phyloP scores from a whole-genome alignment of 2,329 filamentous ascomycete genomes.

The Fusarium annulatum region DNA sequence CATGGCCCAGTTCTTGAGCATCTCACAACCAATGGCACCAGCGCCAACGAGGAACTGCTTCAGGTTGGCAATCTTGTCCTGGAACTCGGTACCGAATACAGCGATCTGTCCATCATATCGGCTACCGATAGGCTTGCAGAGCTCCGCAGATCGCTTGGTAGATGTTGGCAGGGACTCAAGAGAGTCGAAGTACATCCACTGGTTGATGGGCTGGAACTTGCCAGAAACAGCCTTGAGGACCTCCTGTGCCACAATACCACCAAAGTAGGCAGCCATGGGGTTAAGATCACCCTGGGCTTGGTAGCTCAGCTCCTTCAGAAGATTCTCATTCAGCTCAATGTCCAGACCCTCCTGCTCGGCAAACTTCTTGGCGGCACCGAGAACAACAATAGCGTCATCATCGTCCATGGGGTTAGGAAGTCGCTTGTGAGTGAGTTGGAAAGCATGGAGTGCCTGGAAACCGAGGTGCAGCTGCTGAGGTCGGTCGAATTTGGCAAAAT shows the following conservation, averaged over 20 bases:
- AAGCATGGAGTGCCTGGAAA: conserved; percentile 91
- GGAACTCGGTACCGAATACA: conserved; percentile 92
- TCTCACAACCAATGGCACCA: conserved; percentile 97
- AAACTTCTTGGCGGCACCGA: conserved; percentile 80
- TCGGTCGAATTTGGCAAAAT: conserved; percentile 98
- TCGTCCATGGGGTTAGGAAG: conserved; percentile 87
- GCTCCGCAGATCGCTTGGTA: conserved; percentile 80
- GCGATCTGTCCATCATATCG: conserved; percentile 98
- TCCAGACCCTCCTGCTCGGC: conserved; percentile 74
- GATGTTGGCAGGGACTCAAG: conserved; percentile 91
- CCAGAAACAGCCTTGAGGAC: conserved; percentile 96
- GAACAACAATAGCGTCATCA: conserved; percentile 80
- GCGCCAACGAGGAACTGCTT: conserved; percentile 96
- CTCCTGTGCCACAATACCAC: conserved; percentile 92
- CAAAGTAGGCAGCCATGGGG: conserved; percentile 94
- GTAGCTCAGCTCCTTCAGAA: conserved; percentile 92
- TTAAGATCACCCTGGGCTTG: conserved; percentile 92
- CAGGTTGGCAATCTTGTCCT: conserved; percentile 90
- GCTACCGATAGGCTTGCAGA: conserved; percentile 85
- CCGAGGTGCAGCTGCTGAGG: conserved; percentile 92
- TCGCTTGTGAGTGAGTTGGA: conserved; percentile 78
- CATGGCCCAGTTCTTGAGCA: conserved; percentile 99
- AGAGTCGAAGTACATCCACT: conserved; percentile 98
- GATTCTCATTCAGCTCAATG: conserved; percentile 87
- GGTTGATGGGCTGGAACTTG: conserved; percentile 95